Conservation (phyloP, 2,329 filamentous ascomycete species). For the Cadophora luteo-olivacea region DNA sequence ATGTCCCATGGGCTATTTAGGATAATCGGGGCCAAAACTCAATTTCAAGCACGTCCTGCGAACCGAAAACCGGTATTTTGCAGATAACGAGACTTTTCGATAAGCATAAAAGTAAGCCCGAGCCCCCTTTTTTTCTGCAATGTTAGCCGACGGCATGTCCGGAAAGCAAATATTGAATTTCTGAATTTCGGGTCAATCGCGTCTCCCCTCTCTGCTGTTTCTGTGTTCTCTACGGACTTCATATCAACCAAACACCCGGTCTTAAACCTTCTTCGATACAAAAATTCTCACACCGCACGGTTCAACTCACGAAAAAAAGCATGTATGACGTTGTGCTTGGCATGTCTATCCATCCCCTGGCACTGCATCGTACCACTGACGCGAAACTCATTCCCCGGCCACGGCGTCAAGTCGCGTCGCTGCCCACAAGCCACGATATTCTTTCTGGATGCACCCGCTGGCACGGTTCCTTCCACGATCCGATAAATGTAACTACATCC, state of each 20-base stretch:
- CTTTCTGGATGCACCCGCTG: neutral
- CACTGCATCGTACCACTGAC: conserved; percentile 20
- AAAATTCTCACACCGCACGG: neutral
- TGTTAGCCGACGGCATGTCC: conserved; percentile 14
- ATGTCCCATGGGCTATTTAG: conserved; percentile 15
- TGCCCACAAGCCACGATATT: conserved; percentile 15
- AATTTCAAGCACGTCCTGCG: conserved; percentile 19
- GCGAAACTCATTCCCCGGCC: conserved; percentile 23
- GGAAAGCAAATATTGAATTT: conserved; percentile 12
- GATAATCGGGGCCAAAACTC: conserved; percentile 21
- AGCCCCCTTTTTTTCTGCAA: conserved; percentile 21
- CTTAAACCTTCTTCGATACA: too few relatives aligned
- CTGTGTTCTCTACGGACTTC: neutral
- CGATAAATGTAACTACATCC: neutral
- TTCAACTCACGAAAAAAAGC: conserved; percentile 19
- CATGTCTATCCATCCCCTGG: neutral
- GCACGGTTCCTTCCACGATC: conserved; percentile 18
- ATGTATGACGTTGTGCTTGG: conserved; percentile 29
- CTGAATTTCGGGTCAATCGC: neutral
- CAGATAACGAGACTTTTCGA: conserved; percentile 25
- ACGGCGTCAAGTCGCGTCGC: conserved; percentile 20
- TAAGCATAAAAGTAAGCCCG: conserved; percentile 21
- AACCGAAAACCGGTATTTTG: conserved; percentile 24
- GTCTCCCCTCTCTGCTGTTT: neutral
- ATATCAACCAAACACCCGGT: neutral